phyloP scores from a whole-genome alignment of 495 filamentous ascomycete genomes.

The Hypoxylon fragiforme region DNA sequence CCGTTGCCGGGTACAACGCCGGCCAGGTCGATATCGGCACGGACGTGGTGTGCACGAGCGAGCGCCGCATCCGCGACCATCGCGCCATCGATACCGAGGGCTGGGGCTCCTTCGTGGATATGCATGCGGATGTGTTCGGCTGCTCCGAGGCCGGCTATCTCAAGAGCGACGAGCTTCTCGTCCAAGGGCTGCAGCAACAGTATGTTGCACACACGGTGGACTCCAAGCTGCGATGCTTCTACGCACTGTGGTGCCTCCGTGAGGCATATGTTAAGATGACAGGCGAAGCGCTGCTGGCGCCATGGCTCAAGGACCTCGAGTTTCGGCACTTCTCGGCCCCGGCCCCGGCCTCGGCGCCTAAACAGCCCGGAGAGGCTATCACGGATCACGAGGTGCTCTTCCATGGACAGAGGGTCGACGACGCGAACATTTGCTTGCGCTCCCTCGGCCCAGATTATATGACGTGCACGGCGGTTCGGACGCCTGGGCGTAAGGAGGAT shows the following conservation, averaged over 20 bases:
- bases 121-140: slow-evolving; percentile 78
- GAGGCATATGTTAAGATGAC: slow-evolving; percentile 95
- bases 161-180: slow-evolving; percentile 38
- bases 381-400: slow-evolving; percentile 44
- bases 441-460: slow-evolving; percentile 50
- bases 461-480: slow-evolving; percentile 50
- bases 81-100: slow-evolving; percentile 49
- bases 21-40: slow-evolving; percentile 57
- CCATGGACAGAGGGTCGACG: slow-evolving; percentile 41
- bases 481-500: slow-evolving; percentile 39
- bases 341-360: neutral
- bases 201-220: too few species aligned
- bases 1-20: slow-evolving; percentile 39
- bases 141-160: slow-evolving; percentile 44
- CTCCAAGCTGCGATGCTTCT: slow-evolving; percentile 69
- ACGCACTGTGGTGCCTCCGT: slow-evolving; percentile 85
- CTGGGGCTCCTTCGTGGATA: slow-evolving; percentile 71
- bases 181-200: slow-evolving; percentile 26
- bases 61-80: slow-evolving; percentile 61
- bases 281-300: slow-evolving; percentile 80
- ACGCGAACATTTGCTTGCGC: slow-evolving; percentile 49
- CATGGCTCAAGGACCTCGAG: slow-evolving; percentile 67
- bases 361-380: slow-evolving; percentile 30
- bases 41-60: slow-evolving; percentile 75
- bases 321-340: slow-evolving; percentile 44